Conservation (phyloP, 1,284 basidiomycete species). For the Stygiomarasmius scandens region DNA sequence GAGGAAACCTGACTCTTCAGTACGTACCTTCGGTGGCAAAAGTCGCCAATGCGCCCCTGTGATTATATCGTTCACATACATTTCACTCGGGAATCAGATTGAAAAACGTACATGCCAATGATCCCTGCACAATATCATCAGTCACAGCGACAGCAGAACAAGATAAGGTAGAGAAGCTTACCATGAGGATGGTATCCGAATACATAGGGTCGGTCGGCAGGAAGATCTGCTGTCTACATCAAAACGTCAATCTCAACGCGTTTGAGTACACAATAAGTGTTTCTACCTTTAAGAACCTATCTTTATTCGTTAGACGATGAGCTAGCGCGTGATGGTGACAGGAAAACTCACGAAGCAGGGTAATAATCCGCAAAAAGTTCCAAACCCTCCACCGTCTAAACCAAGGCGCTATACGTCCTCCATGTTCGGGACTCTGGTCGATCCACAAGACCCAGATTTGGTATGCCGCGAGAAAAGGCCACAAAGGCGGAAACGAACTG, state of each 20-base stretch:
- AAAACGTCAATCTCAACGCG: slow-evolving; percentile 14
- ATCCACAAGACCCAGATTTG: slow-evolving; percentile 77
- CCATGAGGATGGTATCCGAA: slow-evolving; percentile 98
- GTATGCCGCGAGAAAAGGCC: slow-evolving; percentile 87
- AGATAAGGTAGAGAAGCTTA: slow-evolving; percentile 28
- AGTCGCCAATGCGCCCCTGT: slow-evolving; percentile 89
- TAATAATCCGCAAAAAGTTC: slow-evolving; percentile 91
- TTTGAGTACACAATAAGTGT: background rate
- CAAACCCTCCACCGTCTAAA: slow-evolving; percentile 75
- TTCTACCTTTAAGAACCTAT: slow-evolving; percentile 62
- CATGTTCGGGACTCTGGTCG: slow-evolving; percentile 78
- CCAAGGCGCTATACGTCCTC: slow-evolving; percentile 81
- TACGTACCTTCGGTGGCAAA: slow-evolving; percentile 88
- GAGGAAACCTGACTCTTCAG: too few relatives aligned
- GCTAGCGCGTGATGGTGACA: too few relatives aligned
- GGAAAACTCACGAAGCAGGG: slow-evolving; percentile 78
- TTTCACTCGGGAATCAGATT: background rate
- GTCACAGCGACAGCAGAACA: background rate
- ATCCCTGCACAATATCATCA: slow-evolving; percentile 56
- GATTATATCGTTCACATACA: background rate
- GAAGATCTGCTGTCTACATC: slow-evolving; percentile 81
- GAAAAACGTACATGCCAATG: slow-evolving; percentile 79
- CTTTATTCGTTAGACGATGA: slow-evolving; percentile 14
- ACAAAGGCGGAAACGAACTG: slow-evolving; percentile 88
- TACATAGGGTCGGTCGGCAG: slow-evolving; percentile 89